These are phyloP conservation scores for Musa beccarii DNA, from an alignment of 176 grass and related monocot species.

Conservation along the genomic window DNA sequence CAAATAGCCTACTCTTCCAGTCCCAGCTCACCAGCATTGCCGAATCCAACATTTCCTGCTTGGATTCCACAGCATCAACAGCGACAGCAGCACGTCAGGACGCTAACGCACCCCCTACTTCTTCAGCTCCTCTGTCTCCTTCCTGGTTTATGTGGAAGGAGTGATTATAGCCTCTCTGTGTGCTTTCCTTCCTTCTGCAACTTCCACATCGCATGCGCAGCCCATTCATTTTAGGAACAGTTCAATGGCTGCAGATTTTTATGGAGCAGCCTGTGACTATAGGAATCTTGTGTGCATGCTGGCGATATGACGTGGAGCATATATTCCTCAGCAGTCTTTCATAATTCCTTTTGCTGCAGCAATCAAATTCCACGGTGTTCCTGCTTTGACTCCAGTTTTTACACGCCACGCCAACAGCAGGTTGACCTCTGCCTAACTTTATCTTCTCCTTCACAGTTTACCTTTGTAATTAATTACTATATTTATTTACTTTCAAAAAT, in stretches of 20 bases:
- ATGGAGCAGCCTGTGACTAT: conserved; percentile 33
- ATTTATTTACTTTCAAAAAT: too few relatives aligned
- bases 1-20: conserved; percentile 63
- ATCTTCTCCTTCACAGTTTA: background rate
- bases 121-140: conserved; percentile 14
- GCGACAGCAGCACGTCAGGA: background rate
- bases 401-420: background rate
- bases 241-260: conserved; percentile 48
- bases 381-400: conserved; percentile 21
- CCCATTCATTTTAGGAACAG: conserved; percentile 4
- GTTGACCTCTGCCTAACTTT: background rate
- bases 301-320: background rate
- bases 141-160: conserved; percentile 42
- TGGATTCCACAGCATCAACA: conserved; percentile 15
- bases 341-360: background rate
- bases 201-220: background rate
- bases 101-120: conserved; percentile 20
- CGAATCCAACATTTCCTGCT: conserved; percentile 33
- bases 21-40: conserved; percentile 44
- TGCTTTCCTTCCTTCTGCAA: background rate
- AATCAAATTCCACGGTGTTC: background rate
- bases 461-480: too few relatives aligned
- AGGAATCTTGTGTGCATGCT: background rate
- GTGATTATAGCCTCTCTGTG: conserved; percentile 10
- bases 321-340: background rate